Evolutionary conservation across 129 eudicot genomes (phyloP), one percentile per base, ranked within the genome.

Genomic region (Flaveria brownii): DNA sequence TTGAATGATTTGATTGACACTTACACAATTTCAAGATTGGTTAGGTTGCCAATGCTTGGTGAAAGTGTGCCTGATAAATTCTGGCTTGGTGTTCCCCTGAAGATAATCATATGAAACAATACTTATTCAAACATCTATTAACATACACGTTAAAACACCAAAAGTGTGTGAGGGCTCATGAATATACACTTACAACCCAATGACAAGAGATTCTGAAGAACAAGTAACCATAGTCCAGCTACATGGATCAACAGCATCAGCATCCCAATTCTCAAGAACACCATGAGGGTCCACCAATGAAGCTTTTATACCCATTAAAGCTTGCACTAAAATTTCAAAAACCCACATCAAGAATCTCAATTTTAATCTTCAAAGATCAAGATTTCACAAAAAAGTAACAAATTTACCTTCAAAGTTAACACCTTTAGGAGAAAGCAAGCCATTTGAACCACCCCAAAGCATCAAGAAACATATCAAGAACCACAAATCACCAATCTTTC

Each of bases 211-310:
- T 45, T 92, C 91, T 69, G 88, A 55, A 57, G 90, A 86, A 76
- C 98, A 92, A 82, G 98, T 92, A 70, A 92, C 86, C 98, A 92
- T 92, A 39, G 94, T 85, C 98, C 98, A 92, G 62, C 96, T 90
- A 88, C 98, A 92, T 16, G 98, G 98, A 80, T 92, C 98, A 90
- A 92, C 98, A 71, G 98, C 82, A 74, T 86, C 83, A 50, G 84
- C 94, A 88, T 92, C 98, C 98, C 98, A 92, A 76, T 92, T 90
- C 39, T 92, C 97, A 81, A 92, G 96, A 49, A 92, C 96, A 61
- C 92, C 92, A 81, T 83, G 96, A 77, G 98, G 98, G 72, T 92
- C 98, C 84, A 68, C 52, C 80, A 92, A 80, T 13, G 82, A 84
- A 81, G 86, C 86, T 86, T 88, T 92, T 71, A 92, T 86, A 70